These are phyloP conservation scores for Calonectria hongkongensis DNA, from an alignment of 2,329 filamentous ascomycete genomes.

Conservation along the genomic window DNA sequence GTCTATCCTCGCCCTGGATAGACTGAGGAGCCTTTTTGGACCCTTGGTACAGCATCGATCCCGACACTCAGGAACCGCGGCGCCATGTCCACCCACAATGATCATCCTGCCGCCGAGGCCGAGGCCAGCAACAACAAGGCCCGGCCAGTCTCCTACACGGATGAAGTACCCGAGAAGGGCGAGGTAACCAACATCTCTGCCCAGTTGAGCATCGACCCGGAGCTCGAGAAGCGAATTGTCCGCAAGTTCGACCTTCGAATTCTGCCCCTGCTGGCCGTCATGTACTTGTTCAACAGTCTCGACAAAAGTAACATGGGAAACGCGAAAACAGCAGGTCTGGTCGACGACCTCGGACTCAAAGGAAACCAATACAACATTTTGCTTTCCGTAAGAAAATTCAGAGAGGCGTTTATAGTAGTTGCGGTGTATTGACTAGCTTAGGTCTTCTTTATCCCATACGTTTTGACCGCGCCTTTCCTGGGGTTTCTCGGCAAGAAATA, in stretches of 20 bases:
- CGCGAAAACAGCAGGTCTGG: slow-evolving; percentile 35
- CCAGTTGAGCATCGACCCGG: slow-evolving; percentile 37
- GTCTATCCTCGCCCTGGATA: neutral
- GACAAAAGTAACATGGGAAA: slow-evolving; percentile 43
- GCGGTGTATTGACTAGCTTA: neutral
- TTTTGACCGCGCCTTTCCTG: slow-evolving; percentile 77
- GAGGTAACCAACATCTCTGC: slow-evolving; percentile 36
- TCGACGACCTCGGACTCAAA: slow-evolving; percentile 31
- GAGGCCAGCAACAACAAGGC: slow-evolving; percentile 30
- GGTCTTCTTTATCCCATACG: slow-evolving; percentile 85
- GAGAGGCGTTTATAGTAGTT: neutral
- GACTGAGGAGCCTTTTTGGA: neutral
- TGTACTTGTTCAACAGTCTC: slow-evolving; percentile 41
- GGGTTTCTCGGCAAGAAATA: slow-evolving; percentile 82
- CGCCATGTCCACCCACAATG: slow-evolving; percentile 18
- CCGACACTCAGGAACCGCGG: neutral
- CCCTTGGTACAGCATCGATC: neutral
- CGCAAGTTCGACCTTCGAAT: slow-evolving; percentile 41
- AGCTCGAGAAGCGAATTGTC: slow-evolving; percentile 31
- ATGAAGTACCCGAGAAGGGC: slow-evolving; percentile 35
- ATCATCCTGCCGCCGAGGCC: slow-evolving; percentile 8
- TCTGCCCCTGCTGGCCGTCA: slow-evolving; percentile 35
- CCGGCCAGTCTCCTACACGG: slow-evolving; percentile 23
- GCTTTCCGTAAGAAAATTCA: slow-evolving; percentile 31
- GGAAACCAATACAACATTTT: slow-evolving; percentile 40